Base-by-base conservation (phyloP, 164 flowering plant genomes). In the Sextonia rubra region DNA sequence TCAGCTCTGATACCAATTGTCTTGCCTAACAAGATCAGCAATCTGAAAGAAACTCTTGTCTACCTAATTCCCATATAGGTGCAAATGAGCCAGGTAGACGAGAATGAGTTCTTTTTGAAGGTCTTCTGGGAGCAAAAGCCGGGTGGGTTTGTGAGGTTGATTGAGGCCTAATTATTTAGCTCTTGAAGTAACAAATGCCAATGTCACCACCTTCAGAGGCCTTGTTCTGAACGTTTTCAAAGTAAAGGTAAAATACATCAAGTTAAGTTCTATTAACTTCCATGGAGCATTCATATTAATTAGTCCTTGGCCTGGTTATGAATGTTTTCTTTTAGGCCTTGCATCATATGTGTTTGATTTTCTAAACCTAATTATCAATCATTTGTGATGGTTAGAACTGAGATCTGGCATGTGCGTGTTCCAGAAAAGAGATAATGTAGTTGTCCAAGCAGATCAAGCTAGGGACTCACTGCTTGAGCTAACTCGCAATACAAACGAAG, bases 141-240 rank as follows among this genome's bases (percentile, higher is more conserved):
- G 0, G 92, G 92, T 2, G 91, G 97, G 6, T 94, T 94, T 77
- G 88, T 84, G 72, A 90, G 88, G 76, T 69, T 94, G 77, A 81
- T 92, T 93, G 95, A 91, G 81, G 95, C 91, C 62, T 81, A 82
- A 80, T 77, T 80, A 89, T 29, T 77, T 92, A 2, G 97, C 97
- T 26, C 75, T 94, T 20, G 99, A 90, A 82, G 94, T 92, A 1
- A 88, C 84, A 49, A 86, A 89, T 76, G 94, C 86, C 6, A 94
- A 89, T 67, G 84, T 88, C 1, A 92, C 89, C 60, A 89, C 90
- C 71, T 85, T 77, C 79, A 81, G 83, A 71, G 74, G 85, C 73
- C 86, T 92, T 2, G 94, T 88, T 17, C 82, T 91, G 8, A 86
- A 84, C 79, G 85, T 92, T 22, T 87, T 94, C 83, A 85, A 77